A percentile compares a stretch with the other conserved stretches of the same genome.
phyloP scores from a whole-genome alignment of 2,329 filamentous ascomycete genomes.

The Xylariaceae sp. region DNA sequence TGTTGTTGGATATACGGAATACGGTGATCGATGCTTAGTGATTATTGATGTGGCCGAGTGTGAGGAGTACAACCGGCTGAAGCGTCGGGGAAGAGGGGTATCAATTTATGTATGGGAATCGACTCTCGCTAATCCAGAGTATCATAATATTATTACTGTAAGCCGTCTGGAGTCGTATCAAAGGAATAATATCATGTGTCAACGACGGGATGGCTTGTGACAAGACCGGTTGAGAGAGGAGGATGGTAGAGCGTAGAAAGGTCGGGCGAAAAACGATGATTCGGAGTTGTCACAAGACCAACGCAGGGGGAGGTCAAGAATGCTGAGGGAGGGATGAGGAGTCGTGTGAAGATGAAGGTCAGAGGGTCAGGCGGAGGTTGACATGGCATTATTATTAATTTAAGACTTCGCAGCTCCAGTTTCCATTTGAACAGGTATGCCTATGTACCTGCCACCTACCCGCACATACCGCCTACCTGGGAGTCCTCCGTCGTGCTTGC shows the following conservation, averaged over 20 bases:
- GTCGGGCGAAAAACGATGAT: not conserved
- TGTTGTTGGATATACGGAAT: conserved; percentile 2
- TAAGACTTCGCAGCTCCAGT: too few relatives aligned
- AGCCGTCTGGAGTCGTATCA: too few relatives aligned
- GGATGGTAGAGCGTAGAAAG: not conserved
- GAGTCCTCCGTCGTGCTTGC: not conserved
- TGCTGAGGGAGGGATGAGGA: conserved; percentile 4
- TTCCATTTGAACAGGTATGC: not conserved
- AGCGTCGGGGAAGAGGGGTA: not conserved
- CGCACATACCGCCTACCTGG: too few relatives aligned
- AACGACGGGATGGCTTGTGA: not conserved
- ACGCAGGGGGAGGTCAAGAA: not conserved
- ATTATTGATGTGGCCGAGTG: too few relatives aligned
- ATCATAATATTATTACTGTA: not conserved
- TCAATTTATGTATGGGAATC: not conserved
- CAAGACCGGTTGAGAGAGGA: not conserved
- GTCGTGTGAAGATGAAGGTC: conserved; percentile 4
- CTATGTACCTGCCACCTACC: too few relatives aligned
- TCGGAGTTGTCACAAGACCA: conserved; percentile 8
- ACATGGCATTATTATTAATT: conserved; percentile 12
- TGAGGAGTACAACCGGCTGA: not conserved
- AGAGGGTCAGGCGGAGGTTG: conserved; percentile 7
- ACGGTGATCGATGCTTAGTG: not conserved
- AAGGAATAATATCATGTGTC: not conserved
- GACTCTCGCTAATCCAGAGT: not conserved